Base-by-base conservation (phyloP, 371 early-diverging fungal genomes). In the Syncephalastrum contaminatum region DNA sequence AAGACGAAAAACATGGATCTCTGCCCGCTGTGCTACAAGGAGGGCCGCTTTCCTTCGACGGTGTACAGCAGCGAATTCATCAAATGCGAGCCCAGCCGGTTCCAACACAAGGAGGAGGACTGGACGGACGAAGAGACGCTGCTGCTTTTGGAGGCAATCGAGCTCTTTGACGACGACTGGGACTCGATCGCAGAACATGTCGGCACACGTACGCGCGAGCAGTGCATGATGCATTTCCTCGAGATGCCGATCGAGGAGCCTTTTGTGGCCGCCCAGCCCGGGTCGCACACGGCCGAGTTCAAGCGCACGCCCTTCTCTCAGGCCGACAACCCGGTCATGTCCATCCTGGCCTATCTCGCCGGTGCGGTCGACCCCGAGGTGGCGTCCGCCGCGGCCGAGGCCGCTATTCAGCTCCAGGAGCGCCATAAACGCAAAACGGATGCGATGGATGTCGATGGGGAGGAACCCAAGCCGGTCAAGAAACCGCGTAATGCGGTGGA, bases 91-190 rank as follows among this genome's bases (percentile, higher is more conserved):
- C 64, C 74, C 3, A 60, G 63, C 27, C 58, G 70, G 36, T 70
- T 73, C 61, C 70, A 84, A 43, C 83, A 81, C 42, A 76, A 76
- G 12, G 59, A 77, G 6, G 82, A 85, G 22, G 71, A 77, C 20
- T 99, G 99, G 99, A 83, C 88, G 2, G 95, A 95, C 58, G 89
- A 97, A 70, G 99, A 99, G 67, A 93, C 91, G 8, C 75, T 98
- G 20, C 69, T 92, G 51, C 80, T 99, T 27, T 73, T 99, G 43
- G 99, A 98, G 75, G 99, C 91, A 1, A 77, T 99, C 30, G 99
- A 99, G 63, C 81, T 94, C 82, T 94, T 80, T 75, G 93, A 94
- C 43, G 96, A 98, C 56, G 95, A 98, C 73, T 99, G 99, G 99
- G 84, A 86, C 59, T 85, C 86, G 41, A 91, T 99, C 54, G 85